Evolutionary conservation across 257 asterid species (phyloP).

Genomic region (Petunia secreta): DNA sequence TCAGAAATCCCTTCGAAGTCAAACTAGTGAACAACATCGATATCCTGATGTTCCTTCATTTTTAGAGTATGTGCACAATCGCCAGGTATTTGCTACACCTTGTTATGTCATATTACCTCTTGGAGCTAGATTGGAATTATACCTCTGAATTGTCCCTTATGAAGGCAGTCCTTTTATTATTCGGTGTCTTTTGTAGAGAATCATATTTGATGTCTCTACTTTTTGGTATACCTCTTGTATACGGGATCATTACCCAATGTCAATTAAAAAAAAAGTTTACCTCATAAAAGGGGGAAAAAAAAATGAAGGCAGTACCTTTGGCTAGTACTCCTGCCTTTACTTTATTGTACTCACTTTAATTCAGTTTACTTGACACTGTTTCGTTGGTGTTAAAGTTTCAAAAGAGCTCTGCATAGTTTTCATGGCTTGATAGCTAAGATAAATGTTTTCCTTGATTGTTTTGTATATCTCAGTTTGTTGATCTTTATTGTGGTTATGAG

Average conservation of each 20-base stretch:
- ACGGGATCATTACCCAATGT: background rate
- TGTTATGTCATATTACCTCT: background rate
- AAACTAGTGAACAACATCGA: conserved; percentile 49
- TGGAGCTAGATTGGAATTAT: conserved; percentile 19
- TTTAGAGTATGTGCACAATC: conserved; percentile 43
- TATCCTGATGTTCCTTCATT: conserved; percentile 72
- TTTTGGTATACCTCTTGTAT: too few species aligned
- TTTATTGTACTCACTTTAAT: conserved; percentile 5
- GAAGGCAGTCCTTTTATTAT: background rate
- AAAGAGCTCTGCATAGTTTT: conserved; percentile 16
- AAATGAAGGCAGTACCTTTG: conserved; percentile 1
- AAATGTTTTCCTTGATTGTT: background rate
- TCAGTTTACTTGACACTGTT: conserved; percentile 13
- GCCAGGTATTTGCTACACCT: conserved; percentile 27
- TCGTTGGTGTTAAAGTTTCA: conserved; percentile 6
- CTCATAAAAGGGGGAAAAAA: too few species aligned
- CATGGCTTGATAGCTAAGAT: conserved; percentile 17
- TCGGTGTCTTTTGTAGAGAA: background rate
- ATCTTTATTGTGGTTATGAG: background rate
- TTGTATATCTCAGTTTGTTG: background rate
- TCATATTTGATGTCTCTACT: background rate
- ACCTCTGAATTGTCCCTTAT: background rate
- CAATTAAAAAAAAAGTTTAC: too few species aligned
- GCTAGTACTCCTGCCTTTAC: conserved; percentile 14
- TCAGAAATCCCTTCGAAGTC: conserved; percentile 57